Conservation (phyloP, 1,284 basidiomycete species). For the Wallemia hederae region DNA sequence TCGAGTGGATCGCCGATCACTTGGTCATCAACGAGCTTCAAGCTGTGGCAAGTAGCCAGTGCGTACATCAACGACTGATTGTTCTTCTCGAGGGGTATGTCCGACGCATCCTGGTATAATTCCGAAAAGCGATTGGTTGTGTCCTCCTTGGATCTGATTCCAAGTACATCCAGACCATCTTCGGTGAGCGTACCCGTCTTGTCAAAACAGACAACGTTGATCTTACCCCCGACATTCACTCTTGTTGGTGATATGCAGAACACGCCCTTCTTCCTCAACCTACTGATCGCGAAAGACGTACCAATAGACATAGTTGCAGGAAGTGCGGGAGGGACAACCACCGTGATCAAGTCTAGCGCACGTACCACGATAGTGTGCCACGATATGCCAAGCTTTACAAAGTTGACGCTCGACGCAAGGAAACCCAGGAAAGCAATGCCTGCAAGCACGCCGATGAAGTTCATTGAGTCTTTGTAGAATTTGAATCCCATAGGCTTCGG, state of each 20-base stretch:
- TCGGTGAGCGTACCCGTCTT: conserved; percentile 97
- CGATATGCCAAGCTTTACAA: conserved; percentile 56
- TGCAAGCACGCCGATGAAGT: conserved; percentile 77
- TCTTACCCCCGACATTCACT: conserved; percentile 83
- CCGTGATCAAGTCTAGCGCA: conserved; percentile 86
- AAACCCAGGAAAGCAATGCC: conserved; percentile 68
- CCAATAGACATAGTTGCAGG: conserved; percentile 94
- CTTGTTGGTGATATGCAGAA: conserved; percentile 93
- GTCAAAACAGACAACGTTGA: conserved; percentile 97
- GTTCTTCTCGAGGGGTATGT: conserved; percentile 35
- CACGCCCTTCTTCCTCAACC: conserved; percentile 63
- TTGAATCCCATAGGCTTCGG: conserved; percentile 68
- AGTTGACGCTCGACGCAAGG: conserved; percentile 62
- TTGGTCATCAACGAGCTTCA: conserved; percentile 71
- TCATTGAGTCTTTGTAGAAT: conserved; percentile 55
- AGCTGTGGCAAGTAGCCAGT: conserved; percentile 78
- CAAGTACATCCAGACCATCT: conserved; percentile 88
- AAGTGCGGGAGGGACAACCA: conserved; percentile 89
- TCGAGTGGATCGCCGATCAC: conserved; percentile 87
- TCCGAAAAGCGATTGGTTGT: conserved; percentile 53
- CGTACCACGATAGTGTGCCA: conserved; percentile 79
- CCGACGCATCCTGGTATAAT: conserved; percentile 56
- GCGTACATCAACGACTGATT: conserved; percentile 72
- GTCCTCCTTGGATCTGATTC: conserved; percentile 54
- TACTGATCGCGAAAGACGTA: conserved; percentile 74